Evolutionary conservation across 176 grass and related monocot species (phyloP).

Genomic region (Hsuehochloa calcarea): DNA sequence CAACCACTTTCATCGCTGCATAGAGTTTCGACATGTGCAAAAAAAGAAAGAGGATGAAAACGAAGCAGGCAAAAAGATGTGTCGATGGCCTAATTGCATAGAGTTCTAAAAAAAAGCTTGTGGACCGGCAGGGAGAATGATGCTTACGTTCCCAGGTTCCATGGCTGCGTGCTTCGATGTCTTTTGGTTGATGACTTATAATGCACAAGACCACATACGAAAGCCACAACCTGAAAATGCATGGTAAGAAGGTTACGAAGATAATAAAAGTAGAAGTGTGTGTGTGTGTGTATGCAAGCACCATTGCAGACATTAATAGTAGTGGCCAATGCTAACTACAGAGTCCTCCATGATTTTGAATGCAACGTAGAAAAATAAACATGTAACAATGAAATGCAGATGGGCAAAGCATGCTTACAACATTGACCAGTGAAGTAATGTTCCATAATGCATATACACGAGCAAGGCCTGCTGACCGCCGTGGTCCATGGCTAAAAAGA

Average conservation of each 20-base stretch:
- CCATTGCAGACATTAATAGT: neutral
- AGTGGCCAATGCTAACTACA: neutral
- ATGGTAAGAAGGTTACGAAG: slow-evolving; percentile 10
- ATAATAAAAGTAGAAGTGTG: neutral
- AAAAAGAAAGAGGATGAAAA: neutral
- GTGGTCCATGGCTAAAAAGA: slow-evolving; percentile 97
- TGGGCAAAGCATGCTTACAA: slow-evolving; percentile 60
- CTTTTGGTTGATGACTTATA: slow-evolving; percentile 90
- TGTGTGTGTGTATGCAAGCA: neutral
- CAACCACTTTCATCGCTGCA: slow-evolving; percentile 96
- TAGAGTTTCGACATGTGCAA: slow-evolving; percentile 18
- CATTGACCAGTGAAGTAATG: slow-evolving; percentile 96
- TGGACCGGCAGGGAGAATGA: neutral
- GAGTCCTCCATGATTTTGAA: neutral
- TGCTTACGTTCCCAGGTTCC: slow-evolving; percentile 92
- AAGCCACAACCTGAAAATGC: slow-evolving; percentile 72
- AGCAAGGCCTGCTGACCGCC: slow-evolving; percentile 89
- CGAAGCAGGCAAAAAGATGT: neutral
- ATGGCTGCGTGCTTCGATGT: slow-evolving; percentile 81
- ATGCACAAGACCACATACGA: slow-evolving; percentile 91
- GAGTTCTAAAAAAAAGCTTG: neutral
- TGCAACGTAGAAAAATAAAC: neutral
- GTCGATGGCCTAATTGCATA: neutral
- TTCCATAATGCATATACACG: slow-evolving; percentile 99
- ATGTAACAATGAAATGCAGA: neutral